These are phyloP conservation scores for Dactylellina drechsleri DNA, from an alignment of 2,329 filamentous ascomycete genomes.

Conservation along the genomic window DNA sequence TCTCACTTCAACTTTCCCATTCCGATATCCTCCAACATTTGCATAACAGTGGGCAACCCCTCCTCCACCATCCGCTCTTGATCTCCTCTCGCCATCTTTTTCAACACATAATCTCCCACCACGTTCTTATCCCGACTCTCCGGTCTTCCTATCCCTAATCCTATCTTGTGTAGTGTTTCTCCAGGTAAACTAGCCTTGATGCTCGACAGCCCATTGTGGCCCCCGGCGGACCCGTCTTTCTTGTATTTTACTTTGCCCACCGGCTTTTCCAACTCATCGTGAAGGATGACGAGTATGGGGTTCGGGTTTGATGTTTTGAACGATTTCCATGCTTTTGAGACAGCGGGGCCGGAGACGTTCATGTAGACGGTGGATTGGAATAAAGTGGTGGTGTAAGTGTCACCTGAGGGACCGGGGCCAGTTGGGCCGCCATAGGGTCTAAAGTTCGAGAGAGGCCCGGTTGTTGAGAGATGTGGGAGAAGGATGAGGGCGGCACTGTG, in stretches of 20 bases:
- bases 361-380: conserved; percentile 81
- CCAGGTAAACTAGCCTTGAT: conserved; percentile 67
- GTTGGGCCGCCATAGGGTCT: conserved; percentile 66
- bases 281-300: conserved; percentile 75
- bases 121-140: conserved; percentile 72
- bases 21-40: conserved; percentile 65
- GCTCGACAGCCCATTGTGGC: conserved; percentile 80
- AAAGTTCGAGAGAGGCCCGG: conserved; percentile 65
- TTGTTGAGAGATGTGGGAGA: conserved; percentile 70
- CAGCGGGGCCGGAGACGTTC: conserved; percentile 82
- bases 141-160: conserved; percentile 88
- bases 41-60: conserved; percentile 67
- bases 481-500: conserved; percentile 89
- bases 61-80: conserved; percentile 66
- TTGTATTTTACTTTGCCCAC: conserved; percentile 75
- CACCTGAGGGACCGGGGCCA: conserved; percentile 60
- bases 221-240: conserved; percentile 73
- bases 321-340: conserved; percentile 73
- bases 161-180: conserved; percentile 67
- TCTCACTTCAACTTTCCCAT: conserved; percentile 34
- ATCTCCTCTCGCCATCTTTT: conserved; percentile 70
- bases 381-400: conserved; percentile 69
- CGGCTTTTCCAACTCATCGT: conserved; percentile 84
- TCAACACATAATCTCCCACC: conserved; percentile 82
- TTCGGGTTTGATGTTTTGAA: conserved; percentile 59